These are phyloP conservation scores for Backusella circina DNA, from an alignment of 192 early-diverging fungal genomes.

Conservation along the genomic window DNA sequence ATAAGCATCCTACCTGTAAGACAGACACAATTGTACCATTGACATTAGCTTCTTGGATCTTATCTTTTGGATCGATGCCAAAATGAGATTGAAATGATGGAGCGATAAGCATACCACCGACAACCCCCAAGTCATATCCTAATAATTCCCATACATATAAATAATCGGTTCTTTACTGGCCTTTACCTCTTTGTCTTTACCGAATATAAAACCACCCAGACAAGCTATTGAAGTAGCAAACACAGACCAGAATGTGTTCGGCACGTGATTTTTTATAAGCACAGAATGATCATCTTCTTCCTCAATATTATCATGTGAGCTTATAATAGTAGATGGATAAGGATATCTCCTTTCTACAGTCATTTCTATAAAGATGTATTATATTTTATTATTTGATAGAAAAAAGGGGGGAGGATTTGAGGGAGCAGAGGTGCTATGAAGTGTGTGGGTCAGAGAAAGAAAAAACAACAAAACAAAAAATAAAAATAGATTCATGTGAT, in stretches of 20 bases:
- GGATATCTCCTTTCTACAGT: background rate
- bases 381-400: background rate
- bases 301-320: background rate
- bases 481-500: conserved; percentile 1
- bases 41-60: conserved; percentile 7
- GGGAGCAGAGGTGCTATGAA: background rate
- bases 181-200: background rate
- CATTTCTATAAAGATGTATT: background rate
- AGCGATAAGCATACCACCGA: conserved; percentile 13
- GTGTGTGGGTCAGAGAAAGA: background rate
- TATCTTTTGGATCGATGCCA: conserved; percentile 19
- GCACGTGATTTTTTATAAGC: background rate
- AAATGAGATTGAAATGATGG: conserved; percentile 17
- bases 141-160: background rate
- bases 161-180: too few species aligned
- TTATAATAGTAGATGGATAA: background rate
- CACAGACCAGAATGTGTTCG: conserved; percentile 6
- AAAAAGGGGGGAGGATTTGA: background rate
- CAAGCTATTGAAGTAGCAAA: conserved; percentile 2
- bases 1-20: conserved; percentile 24
- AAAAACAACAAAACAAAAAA: background rate
- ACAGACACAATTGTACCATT: conserved; percentile 15
- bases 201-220: conserved; percentile 12
- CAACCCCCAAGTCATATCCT: conserved; percentile 19
- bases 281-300: background rate